Evolutionary conservation across 768 basidiomycete genomes (phyloP).

Genomic region (Tephrocybe rancida): DNA sequence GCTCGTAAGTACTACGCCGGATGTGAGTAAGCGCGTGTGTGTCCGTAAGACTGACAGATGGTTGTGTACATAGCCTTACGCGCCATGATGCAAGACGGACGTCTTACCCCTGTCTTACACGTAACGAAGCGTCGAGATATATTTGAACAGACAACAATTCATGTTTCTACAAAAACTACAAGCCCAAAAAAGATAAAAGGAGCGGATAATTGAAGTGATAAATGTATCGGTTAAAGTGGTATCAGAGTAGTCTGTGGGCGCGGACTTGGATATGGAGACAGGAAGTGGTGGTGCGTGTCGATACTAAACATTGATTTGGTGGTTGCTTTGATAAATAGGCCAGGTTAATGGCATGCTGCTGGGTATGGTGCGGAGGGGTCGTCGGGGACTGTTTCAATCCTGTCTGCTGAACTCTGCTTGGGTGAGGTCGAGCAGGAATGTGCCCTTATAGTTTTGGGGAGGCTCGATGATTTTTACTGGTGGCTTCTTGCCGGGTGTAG

Average conservation of each 20-base stretch:
- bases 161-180: slow-evolving; percentile 15
- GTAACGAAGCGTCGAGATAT: background rate
- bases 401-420: slow-evolving; percentile 82
- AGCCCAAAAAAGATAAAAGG: slow-evolving; percentile 9
- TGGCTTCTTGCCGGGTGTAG: slow-evolving; percentile 37
- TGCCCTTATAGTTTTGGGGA: slow-evolving; percentile 67
- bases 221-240: slow-evolving; percentile 8
- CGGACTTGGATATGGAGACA: slow-evolving; percentile 7
- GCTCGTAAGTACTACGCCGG: too few relatives aligned
- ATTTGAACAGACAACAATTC: background rate
- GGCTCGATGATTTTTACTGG: slow-evolving; percentile 80
- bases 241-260: slow-evolving; percentile 2
- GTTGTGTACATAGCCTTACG: too few relatives aligned
- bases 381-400: slow-evolving; percentile 24
- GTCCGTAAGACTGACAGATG: too few relatives aligned
- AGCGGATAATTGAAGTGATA: background rate
- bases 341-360: background rate
- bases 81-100: too few relatives aligned
- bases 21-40: too few relatives aligned
- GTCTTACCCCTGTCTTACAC: too few relatives aligned
- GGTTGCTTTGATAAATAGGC: background rate
- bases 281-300: slow-evolving; percentile 7
- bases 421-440: slow-evolving; percentile 79
- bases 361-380: background rate
- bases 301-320: slow-evolving; percentile 11